Percentiles rank a stretch among this genome's conserved stretches.
phyloP scores from a whole-genome alignment of 495 filamentous ascomycete species.

The Lineolata rhizophorae region DNA sequence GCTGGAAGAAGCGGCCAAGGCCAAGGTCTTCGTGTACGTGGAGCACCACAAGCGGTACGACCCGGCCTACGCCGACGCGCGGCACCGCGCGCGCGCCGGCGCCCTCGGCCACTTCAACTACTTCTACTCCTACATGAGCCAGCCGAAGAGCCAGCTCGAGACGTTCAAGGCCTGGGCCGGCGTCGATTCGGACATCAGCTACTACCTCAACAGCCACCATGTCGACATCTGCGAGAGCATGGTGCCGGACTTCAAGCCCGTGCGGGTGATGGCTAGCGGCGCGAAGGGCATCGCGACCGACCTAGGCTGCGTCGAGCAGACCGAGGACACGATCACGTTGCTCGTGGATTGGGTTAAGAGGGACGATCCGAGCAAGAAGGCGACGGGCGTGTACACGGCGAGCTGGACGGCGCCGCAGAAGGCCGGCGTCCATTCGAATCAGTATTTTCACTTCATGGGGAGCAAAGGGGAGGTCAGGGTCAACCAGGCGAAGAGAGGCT shows the following conservation, averaged over 20 bases:
- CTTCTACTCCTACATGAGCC: slow-evolving; percentile 93
- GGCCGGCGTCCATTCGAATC: slow-evolving; percentile 81
- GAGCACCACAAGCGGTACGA: slow-evolving; percentile 96
- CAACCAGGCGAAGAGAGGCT: slow-evolving; percentile 85
- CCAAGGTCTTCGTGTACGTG: slow-evolving; percentile 75
- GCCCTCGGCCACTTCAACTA: slow-evolving; percentile 85
- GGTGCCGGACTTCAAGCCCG: slow-evolving; percentile 60
- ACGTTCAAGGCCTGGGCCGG: slow-evolving; percentile 96
- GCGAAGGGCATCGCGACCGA: slow-evolving; percentile 46
- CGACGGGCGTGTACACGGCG: slow-evolving; percentile 83
- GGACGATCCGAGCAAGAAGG: slow-evolving; percentile 35
- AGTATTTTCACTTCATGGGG: slow-evolving; percentile 90
- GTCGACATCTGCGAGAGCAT: slow-evolving; percentile 79
- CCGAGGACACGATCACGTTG: slow-evolving; percentile 84
- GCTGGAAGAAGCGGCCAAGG: slow-evolving; percentile 44
- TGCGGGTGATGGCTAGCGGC: slow-evolving; percentile 57
- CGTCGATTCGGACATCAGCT: slow-evolving; percentile 74
- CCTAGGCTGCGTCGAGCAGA: slow-evolving; percentile 55
- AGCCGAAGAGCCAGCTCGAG: slow-evolving; percentile 80
- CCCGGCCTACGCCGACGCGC: slow-evolving; percentile 73
- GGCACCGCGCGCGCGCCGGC: slow-evolving; percentile 41
- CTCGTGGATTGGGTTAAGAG: slow-evolving; percentile 72
- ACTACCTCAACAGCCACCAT: slow-evolving; percentile 89
- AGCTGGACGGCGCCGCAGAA: slow-evolving; percentile 86
- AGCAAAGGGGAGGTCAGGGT: slow-evolving; percentile 65